Evolutionary conservation across 2,329 filamentous ascomycete genomes (phyloP), one percentile per base, ranked within the genome.

Genomic region (Aspergillus sojae): DNA sequence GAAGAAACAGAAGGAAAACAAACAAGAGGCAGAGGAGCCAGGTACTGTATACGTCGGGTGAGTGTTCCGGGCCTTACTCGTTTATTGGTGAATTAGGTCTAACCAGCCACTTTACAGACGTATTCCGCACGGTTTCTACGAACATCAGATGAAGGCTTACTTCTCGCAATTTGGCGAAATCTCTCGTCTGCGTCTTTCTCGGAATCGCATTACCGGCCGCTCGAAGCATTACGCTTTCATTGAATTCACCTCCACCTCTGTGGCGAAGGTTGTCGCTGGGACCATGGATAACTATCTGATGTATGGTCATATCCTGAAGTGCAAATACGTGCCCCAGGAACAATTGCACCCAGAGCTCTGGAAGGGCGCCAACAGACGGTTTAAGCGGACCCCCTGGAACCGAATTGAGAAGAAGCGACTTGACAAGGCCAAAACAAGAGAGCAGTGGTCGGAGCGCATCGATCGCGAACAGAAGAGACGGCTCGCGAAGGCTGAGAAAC

Each of bases 231-330:
- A 91, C 75, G 95, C 93, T 36, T 99, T 97, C 78, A 86, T 99
- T 74, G 93, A 99, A 80, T 99, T 99, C 74, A 81, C 81, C 2
- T 87, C 86, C 7, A 82, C 84, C 39, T 89, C 93, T 62, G 91
- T 93, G n/a, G 94, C 95, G 45, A 90, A 92, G 72, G 93, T 98
- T 70, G 94, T 96, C 34, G 90, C 92, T 57, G 92, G 93, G 81
- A 97, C 95, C 26, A 99, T 99, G 95, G 88, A 97, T 84, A 96
- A 94, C 81, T 99, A 99, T 80, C 88, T 98, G 45, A 86, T 99
- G 74, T 98, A 97, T 77, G 92, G 93, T 6, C 94, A 97, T 77
- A 91, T 98, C 66, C 84, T 99, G 70, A 94, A 96, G 79, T 94
- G 94, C 79, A 91, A 92, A 75, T 82, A 89, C 28, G 86, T 97